Percentiles rank a stretch among this genome's conserved stretches.
Evolutionary conservation across 2,329 filamentous ascomycete genomes (phyloP).

Genomic region (Diplodia mutila): DNA sequence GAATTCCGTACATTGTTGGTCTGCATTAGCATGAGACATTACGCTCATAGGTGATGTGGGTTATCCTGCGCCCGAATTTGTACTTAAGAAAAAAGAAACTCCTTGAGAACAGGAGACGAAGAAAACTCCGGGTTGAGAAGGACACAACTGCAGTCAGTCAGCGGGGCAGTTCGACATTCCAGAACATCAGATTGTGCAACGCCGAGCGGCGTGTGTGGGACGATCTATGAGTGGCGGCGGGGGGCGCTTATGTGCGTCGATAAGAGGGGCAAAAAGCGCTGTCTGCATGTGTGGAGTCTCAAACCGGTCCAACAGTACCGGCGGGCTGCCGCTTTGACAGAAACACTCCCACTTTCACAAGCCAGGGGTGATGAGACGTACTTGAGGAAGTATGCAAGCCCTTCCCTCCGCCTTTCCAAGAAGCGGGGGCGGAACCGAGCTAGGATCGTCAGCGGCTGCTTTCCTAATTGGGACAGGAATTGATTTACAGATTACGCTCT

Average conservation of each 20-base stretch:
- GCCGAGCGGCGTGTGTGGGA: slow-evolving; percentile 23
- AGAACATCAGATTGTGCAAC: slow-evolving; percentile 10
- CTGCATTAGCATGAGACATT: slow-evolving; percentile 21
- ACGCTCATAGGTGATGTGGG: neutral
- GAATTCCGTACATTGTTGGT: neutral
- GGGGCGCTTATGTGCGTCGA: slow-evolving; percentile 7
- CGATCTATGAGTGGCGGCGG: neutral
- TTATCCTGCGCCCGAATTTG: neutral
- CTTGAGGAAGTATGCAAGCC: slow-evolving; percentile 93
- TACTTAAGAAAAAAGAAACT: slow-evolving; percentile 72
- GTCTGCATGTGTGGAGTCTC: neutral
- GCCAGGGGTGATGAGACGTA: slow-evolving; percentile 51
- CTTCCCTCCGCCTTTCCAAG: slow-evolving; percentile 79
- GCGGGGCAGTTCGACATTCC: slow-evolving; percentile 30
- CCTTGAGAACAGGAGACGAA: slow-evolving; percentile 85
- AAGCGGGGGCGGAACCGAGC: slow-evolving; percentile 78
- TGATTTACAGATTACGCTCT: slow-evolving; percentile 79
- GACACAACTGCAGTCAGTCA: slow-evolving; percentile 68
- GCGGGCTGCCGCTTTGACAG: neutral
- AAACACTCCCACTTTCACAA: neutral
- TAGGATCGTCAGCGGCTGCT: slow-evolving; percentile 32
- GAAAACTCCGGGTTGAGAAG: slow-evolving; percentile 92
- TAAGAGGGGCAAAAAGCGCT: neutral
- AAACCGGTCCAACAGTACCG: neutral
- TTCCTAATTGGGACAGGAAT: neutral